Evolutionary conservation across 768 basidiomycete genomes (phyloP).

Genomic region (Leccinellum albellum): DNA sequence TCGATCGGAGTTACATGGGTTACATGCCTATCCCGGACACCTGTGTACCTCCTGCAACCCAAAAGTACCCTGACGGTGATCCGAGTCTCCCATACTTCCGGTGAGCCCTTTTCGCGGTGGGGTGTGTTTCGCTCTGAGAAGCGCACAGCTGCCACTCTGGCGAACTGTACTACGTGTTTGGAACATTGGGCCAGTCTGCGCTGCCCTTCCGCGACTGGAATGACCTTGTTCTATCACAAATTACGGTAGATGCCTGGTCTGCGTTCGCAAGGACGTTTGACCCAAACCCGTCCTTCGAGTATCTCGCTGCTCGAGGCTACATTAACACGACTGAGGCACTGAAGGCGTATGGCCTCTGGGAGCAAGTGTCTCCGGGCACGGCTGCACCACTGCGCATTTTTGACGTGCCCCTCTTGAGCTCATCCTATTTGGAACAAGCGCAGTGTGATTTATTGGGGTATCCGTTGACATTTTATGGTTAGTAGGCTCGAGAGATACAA

Average conservation of each 20-base stretch:
- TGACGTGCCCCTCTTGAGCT: slow-evolving; percentile 4
- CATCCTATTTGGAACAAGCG: slow-evolving; percentile 1
- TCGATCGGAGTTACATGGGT: slow-evolving; percentile 44
- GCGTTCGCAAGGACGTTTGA: slow-evolving; percentile 45
- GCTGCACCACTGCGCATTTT: neutral
- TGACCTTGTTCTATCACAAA: slow-evolving; percentile 44
- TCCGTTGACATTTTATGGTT: slow-evolving; percentile 1
- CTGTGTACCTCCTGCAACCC: slow-evolving; percentile 41
- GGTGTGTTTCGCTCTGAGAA: neutral
- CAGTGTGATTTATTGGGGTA: slow-evolving; percentile 8
- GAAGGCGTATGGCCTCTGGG: neutral
- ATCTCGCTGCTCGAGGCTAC: slow-evolving; percentile 43
- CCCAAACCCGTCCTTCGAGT: slow-evolving; percentile 42
- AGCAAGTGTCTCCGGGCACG: neutral
- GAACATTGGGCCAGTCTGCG: slow-evolving; percentile 35
- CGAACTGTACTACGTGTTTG: slow-evolving; percentile 32
- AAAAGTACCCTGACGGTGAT: slow-evolving; percentile 43
- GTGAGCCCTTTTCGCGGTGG: slow-evolving; percentile 3
- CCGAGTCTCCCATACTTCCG: slow-evolving; percentile 46
- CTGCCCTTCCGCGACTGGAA: slow-evolving; percentile 43
- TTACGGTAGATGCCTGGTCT: slow-evolving; percentile 43
- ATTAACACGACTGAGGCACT: slow-evolving; percentile 12
- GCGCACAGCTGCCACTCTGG: slow-evolving; percentile 27
- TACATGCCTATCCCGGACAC: slow-evolving; percentile 43
- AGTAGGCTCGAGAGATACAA: neutral